Base-by-base conservation (phyloP, 2,329 filamentous ascomycete species). In the Colletotrichum limetticola region DNA sequence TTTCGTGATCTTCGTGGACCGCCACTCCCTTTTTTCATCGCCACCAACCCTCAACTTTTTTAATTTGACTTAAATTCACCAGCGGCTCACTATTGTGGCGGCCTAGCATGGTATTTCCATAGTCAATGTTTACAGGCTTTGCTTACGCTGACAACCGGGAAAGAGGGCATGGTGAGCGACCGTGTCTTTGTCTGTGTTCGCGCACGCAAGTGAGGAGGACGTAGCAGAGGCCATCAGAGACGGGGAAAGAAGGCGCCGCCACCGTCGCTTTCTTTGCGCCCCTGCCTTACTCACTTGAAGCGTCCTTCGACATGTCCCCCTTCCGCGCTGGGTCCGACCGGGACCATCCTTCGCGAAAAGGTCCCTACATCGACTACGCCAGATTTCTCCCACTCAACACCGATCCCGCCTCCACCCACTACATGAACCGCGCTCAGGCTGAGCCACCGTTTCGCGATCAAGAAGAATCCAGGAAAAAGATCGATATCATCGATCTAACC, bases 101-200 rank as follows among this genome's bases (percentile, higher is more conserved):
- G 71, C 68, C 68, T 72, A 69, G 71, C 68, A 72, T 72, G 68
- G 64, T 64, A 61, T 37, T 74, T 53, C 52, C 71, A 28, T 74
- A 72, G 63, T 53, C 68, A 74, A 74, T 74, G 62, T 72, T 68
- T 68, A 74, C 61, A 56, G 71, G 42, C 52, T 67, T 58, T 57
- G 69, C 63, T 64, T 58, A 74, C 62, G 62, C 62, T 68, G 68
- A 72, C 52, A 58, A 53, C 53, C 56, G 62, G 61, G 71, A 67
- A 67, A 26, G 71, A 71, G 71, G 71, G 67, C 68, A 71, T 74
- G 71, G 69, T 71, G 56, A 72, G 68, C 59, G 62, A 72, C 61
- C 61, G 71, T 66, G 68, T 74, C 68, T 68, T 52, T 66, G 58
- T 72, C 63, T 63, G 68, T 74, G 68, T 72, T 66, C 67, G 71